Base-by-base conservation (phyloP, 495 filamentous ascomycete species). In the Penicillium daleae region DNA sequence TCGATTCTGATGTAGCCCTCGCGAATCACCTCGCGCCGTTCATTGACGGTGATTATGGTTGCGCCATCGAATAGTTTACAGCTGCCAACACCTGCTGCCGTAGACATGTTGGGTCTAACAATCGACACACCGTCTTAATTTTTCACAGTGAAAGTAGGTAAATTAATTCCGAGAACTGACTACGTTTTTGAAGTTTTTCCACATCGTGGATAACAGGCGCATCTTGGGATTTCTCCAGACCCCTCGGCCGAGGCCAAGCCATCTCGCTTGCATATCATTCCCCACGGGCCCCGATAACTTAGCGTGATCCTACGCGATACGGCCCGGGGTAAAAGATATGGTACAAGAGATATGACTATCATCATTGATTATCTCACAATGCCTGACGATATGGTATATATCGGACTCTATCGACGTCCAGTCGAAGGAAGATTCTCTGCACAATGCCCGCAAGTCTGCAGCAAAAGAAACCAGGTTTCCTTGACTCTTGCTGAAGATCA, bases 1-100 rank as follows among this genome's bases (percentile, higher is more conserved):
- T 73, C 50, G 2, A 80, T 67, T 0, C 75, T 63, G 33, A 82
- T 66, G 13, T 72, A 76, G 19, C 79, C 79, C 60, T 81, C 63
- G 32, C 64, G 68, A 33, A 81, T 73, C 35, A 82, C 66, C 50
- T 79, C 72, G 17, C 78, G 71, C 4, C 37, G 35, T 22, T 59
- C 13, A 55, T 81, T 79, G 53, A 82, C 69, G 1, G 80, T 82
- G 44, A 81, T 71, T 31, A 82, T 76, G 7, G 77, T 80, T 12
- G 76, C 75, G 17, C 44, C 26, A n/a, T 54, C 27, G 21, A 67
- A 64, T 12, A 67, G 19, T 40, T 52, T 67, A 54, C 57, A 59
- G 8, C 24, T 9, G 2, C 21, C 7, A 17, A 21, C 1, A 39
- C 21, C 17, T 13, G 52, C 10, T 15, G 35, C 42, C 0, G 19